phyloP scores from a whole-genome alignment of 2,329 filamentous ascomycete species.

The Claviceps quebecensis region DNA sequence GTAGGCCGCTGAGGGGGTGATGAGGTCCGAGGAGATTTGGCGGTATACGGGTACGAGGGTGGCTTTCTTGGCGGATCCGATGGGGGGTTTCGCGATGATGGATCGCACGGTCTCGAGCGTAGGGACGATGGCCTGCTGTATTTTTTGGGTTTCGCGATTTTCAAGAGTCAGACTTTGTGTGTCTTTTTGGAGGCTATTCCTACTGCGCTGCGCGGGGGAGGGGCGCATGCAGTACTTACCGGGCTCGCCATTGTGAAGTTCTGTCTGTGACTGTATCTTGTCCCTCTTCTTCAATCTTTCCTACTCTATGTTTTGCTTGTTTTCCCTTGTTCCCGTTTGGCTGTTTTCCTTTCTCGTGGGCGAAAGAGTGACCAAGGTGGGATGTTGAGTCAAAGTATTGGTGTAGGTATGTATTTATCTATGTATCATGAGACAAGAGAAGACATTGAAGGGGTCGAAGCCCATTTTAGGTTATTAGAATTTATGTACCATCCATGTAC shows the following conservation, averaged over 20 bases:
- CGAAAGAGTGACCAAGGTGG: not conserved
- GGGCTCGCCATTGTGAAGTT: slow-evolving; percentile 15
- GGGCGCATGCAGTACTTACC: slow-evolving; percentile 10
- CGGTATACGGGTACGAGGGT: slow-evolving; percentile 75
- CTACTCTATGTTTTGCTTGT: not conserved
- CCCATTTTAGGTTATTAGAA: too few species aligned
- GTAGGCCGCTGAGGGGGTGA: slow-evolving; percentile 91
- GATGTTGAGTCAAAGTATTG: not conserved
- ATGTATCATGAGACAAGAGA: not conserved
- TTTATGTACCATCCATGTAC: too few species aligned
- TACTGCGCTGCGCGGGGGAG: too few species aligned
- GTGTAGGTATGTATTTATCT: too few species aligned
- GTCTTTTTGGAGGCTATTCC: not conserved
- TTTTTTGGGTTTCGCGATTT: slow-evolving; percentile 1
- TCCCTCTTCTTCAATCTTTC: not conserved
- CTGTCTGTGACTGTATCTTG: not conserved
- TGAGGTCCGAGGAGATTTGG: slow-evolving; percentile 78
- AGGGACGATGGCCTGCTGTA: slow-evolving; percentile 28
- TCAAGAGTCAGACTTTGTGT: not conserved
- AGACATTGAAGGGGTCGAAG: too few species aligned
- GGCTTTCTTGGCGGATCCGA: slow-evolving; percentile 21
- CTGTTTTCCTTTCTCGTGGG: not conserved
- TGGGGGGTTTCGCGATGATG: slow-evolving; percentile 24
- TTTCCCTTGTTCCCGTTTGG: not conserved
- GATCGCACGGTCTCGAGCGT: slow-evolving; percentile 32